These are phyloP conservation scores for Trypanosoma grayi DNA, from an alignment of 208 protist genomes.

Conservation along the genomic window DNA sequence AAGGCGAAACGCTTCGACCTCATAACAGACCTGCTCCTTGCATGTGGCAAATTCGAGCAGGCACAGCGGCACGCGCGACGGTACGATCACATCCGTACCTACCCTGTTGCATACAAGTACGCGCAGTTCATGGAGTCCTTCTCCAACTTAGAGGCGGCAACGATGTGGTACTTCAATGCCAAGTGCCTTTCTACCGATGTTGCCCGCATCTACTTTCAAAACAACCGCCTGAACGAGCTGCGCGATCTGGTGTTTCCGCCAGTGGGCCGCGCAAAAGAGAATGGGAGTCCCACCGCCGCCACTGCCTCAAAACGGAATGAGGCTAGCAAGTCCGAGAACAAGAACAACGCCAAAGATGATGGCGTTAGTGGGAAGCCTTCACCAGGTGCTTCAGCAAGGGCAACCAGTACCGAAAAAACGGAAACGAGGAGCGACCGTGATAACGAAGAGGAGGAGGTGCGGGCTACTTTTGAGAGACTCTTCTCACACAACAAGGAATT, in stretches of 20 bases:
- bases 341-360: neutral
- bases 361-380: neutral
- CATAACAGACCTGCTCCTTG: slow-evolving; percentile 92
- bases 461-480: slow-evolving; percentile 48
- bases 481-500: slow-evolving; percentile 79
- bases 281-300: neutral
- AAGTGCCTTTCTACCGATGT: slow-evolving; percentile 90
- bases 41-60: slow-evolving; percentile 93
- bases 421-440: slow-evolving; percentile 10
- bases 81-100: slow-evolving; percentile 92
- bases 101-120: slow-evolving; percentile 92
- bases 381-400: neutral
- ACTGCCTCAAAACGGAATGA: neutral
- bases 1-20: slow-evolving; percentile 91
- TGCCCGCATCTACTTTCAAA: slow-evolving; percentile 91
- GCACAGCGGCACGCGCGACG: slow-evolving; percentile 88
- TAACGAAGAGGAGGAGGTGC: slow-evolving; percentile 26
- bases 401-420: neutral
- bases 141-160: slow-evolving; percentile 89
- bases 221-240: slow-evolving; percentile 79
- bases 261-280: neutral
- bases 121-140: slow-evolving; percentile 94
- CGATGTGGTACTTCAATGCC: slow-evolving; percentile 92
- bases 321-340: neutral
- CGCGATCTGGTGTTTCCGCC: slow-evolving; percentile 72